A percentile compares a stretch with the other conserved stretches of the same genome.
Conservation (phyloP, 176 grass and related monocot genomes). For the Hyparrhenia diplandra region DNA sequence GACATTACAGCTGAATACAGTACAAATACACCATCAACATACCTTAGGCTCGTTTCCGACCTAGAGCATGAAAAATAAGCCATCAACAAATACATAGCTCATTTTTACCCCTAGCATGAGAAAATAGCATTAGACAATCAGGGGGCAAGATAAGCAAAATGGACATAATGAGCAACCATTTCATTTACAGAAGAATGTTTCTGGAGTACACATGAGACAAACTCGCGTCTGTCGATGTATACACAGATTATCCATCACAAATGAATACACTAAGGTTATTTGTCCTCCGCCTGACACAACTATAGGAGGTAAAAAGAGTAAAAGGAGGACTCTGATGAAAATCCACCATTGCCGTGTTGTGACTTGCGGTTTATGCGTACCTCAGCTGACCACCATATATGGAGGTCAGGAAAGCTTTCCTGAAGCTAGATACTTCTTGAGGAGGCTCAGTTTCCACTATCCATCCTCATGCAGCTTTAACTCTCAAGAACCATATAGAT, state of each 20-base stretch:
- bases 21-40: constrained; percentile 9
- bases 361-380: constrained; percentile 48
- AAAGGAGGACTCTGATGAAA: constrained; percentile 32
- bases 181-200: constrained; percentile 16
- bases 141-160: neutral
- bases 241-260: constrained; percentile 5
- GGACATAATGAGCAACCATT: neutral
- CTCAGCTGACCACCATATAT: constrained; percentile 32
- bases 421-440: constrained; percentile 9
- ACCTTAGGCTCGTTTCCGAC: too few species aligned
- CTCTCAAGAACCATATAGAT: constrained; percentile 50
- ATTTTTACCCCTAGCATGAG: neutral
- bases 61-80: neutral
- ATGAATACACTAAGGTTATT: constrained; percentile 19
- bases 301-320: neutral
- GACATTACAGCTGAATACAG: too few species aligned
- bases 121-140: neutral
- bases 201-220: constrained; percentile 13
- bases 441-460: constrained; percentile 2
- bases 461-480: constrained; percentile 13
- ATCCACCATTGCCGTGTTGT: constrained; percentile 48
- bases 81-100: neutral
- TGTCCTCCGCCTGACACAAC: constrained; percentile 12
- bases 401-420: constrained; percentile 22
- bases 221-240: neutral